Evolutionary conservation across 2,329 filamentous ascomycete species (phyloP).

Genomic region (Rugonectria rugulosa): DNA sequence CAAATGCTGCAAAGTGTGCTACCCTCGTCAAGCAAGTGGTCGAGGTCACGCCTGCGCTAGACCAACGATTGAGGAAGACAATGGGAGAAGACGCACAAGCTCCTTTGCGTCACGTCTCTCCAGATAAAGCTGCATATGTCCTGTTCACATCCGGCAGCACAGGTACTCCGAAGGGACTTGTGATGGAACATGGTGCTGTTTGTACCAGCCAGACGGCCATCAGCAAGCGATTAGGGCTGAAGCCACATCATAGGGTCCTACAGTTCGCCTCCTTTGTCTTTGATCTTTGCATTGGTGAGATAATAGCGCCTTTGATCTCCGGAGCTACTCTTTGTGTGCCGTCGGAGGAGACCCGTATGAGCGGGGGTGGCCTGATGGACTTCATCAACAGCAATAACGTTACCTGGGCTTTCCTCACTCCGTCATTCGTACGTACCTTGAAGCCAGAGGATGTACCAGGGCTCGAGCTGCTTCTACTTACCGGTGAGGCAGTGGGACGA

Average conservation of each 20-base stretch:
- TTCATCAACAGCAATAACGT: background rate
- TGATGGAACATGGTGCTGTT: constrained; percentile 30
- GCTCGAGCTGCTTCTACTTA: constrained; percentile 18
- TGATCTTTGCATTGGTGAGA: constrained; percentile 16
- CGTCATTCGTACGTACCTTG: constrained; percentile 7
- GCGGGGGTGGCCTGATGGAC: background rate
- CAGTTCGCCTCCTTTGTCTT: constrained; percentile 25
- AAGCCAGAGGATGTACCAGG: background rate
- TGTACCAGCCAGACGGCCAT: constrained; percentile 20
- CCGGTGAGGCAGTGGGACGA: constrained; percentile 22
- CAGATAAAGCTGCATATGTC: constrained; percentile 23
- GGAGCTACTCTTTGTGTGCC: constrained; percentile 25
- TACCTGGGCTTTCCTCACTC: constrained; percentile 13
- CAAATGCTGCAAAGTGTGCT: background rate
- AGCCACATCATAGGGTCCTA: constrained; percentile 3
- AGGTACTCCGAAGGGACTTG: constrained; percentile 35
- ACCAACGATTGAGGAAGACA: background rate
- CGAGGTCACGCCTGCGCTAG: background rate
- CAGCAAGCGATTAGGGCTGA: constrained; percentile 5
- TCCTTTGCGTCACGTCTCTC: background rate
- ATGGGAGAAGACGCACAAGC: background rate
- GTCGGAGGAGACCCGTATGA: constrained; percentile 7
- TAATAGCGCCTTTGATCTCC: constrained; percentile 16
- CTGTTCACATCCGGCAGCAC: constrained; percentile 40
- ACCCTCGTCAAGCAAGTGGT: background rate